Conservation (phyloP, 192 early-diverging fungal species). For the Mortierella claussenii region DNA sequence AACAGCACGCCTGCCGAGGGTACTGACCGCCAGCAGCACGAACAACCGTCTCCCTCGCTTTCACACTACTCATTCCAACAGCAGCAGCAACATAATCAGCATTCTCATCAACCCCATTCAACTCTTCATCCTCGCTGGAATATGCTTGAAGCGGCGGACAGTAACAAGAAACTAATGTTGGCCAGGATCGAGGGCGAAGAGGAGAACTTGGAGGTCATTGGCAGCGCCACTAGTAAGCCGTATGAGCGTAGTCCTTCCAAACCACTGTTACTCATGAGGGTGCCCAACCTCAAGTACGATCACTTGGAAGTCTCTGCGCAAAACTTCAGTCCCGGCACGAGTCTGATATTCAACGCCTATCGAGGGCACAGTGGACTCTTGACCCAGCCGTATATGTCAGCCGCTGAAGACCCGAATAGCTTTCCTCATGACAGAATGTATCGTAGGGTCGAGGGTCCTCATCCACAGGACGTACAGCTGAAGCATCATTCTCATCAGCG, state of each 20-base stretch:
- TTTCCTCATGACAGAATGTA: background rate
- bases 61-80: constrained; percentile 2
- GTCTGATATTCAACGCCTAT: constrained; percentile 41
- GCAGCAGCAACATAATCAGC: constrained; percentile 12
- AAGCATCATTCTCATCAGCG: constrained; percentile 10
- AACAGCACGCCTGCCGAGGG: background rate
- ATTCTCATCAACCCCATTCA: background rate
- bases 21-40: background rate
- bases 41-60: background rate
- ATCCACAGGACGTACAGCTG: background rate
- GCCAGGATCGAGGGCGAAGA: constrained; percentile 28
- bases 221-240: constrained; percentile 14
- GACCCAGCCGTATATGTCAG: constrained; percentile 14
- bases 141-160: constrained; percentile 5
- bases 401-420: background rate
- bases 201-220: constrained; percentile 39
- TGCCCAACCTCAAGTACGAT: constrained; percentile 40
- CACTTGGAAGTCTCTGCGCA: constrained; percentile 21
- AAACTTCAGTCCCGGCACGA: constrained; percentile 50
- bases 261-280: constrained; percentile 4
- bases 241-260: background rate
- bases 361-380: constrained; percentile 11
- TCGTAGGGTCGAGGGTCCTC: background rate
- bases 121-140: background rate
- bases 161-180: constrained; percentile 2